These are phyloP conservation scores for Pseudoneurospora amorphoporcata DNA, from an alignment of 495 filamentous ascomycete genomes.

Conservation along the genomic window DNA sequence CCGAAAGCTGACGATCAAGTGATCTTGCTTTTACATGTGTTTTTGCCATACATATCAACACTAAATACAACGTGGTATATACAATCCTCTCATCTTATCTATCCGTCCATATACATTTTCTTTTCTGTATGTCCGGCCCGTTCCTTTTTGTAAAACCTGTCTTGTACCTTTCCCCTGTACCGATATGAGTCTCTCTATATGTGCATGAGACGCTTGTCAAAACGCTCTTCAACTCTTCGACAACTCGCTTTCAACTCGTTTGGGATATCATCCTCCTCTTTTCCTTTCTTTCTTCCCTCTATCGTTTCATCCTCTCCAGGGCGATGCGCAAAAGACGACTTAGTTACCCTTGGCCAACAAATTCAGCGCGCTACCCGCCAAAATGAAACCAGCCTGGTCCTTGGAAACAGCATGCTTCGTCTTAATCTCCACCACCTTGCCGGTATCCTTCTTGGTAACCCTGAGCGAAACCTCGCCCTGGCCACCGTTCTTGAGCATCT, in stretches of 20 bases:
- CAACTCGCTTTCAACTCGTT: neutral
- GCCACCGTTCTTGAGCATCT: conserved; percentile 69
- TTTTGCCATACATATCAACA: neutral
- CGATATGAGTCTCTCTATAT: neutral
- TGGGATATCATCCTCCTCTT: neutral
- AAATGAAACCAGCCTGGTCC: conserved; percentile 83
- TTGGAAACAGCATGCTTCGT: conserved; percentile 71
- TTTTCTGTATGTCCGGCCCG: neutral
- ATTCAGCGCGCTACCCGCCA: conserved; percentile 93
- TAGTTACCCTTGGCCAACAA: conserved; percentile 49
- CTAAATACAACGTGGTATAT: neutral
- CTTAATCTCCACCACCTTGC: conserved; percentile 48
- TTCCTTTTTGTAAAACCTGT: neutral
- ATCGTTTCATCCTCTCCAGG: neutral
- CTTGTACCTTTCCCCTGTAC: neutral
- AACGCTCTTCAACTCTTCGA: neutral
- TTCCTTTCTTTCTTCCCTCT: neutral
- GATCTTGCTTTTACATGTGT: neutral
- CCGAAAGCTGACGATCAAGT: neutral
- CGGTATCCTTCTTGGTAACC: conserved; percentile 51
- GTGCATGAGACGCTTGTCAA: neutral
- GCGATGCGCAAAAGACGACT: neutral
- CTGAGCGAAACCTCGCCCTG: conserved; percentile 62
- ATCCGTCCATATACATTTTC: neutral
- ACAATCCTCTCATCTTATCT: neutral